Percentiles rank a stretch among this genome's conserved stretches.
These are phyloP conservation scores for Epichloe scottii DNA, from an alignment of 2,329 filamentous ascomycete genomes.

Conservation along the genomic window DNA sequence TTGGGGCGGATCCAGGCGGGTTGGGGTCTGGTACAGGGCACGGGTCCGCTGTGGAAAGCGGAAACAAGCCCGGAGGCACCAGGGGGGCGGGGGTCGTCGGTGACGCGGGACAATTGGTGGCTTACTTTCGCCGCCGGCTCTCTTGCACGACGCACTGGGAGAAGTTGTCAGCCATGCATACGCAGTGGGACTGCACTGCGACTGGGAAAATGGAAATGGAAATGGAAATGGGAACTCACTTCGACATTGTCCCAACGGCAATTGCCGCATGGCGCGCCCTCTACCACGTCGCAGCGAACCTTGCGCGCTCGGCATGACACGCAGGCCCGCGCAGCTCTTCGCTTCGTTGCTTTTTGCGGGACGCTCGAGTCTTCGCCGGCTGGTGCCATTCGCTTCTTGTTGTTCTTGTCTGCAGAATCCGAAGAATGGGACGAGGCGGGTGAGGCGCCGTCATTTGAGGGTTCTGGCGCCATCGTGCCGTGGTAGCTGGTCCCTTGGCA, in stretches of 20 bases:
- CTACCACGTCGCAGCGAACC: slow-evolving; percentile 86
- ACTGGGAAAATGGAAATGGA: too few relatives aligned
- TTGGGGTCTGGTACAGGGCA: not conserved
- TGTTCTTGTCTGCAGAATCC: slow-evolving; percentile 14
- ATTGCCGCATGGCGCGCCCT: slow-evolving; percentile 78
- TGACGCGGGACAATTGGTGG: slow-evolving; percentile 14
- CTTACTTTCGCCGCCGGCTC: slow-evolving; percentile 77
- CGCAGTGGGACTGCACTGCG: not conserved
- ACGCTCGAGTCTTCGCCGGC: slow-evolving; percentile 16
- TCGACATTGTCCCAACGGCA: slow-evolving; percentile 71
- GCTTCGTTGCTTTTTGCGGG: slow-evolving; percentile 48
- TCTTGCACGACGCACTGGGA: slow-evolving; percentile 56
- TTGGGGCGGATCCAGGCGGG: not conserved
- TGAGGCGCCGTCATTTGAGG: slow-evolving; percentile 16
- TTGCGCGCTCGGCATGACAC: slow-evolving; percentile 81
- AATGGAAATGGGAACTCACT: slow-evolving; percentile 14
- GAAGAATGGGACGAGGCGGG: slow-evolving; percentile 16
- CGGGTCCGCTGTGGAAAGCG: not conserved
- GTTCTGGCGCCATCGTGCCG: slow-evolving; percentile 11
- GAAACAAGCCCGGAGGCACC: not conserved
- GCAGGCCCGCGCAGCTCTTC: slow-evolving; percentile 83
- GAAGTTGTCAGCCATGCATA: slow-evolving; percentile 2
- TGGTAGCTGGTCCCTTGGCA: not conserved
- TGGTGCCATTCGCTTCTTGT: slow-evolving; percentile 22
- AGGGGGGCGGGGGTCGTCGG: not conserved